phyloP scores from a whole-genome alignment of 768 basidiomycete species.

The Podaxis rugospora region DNA sequence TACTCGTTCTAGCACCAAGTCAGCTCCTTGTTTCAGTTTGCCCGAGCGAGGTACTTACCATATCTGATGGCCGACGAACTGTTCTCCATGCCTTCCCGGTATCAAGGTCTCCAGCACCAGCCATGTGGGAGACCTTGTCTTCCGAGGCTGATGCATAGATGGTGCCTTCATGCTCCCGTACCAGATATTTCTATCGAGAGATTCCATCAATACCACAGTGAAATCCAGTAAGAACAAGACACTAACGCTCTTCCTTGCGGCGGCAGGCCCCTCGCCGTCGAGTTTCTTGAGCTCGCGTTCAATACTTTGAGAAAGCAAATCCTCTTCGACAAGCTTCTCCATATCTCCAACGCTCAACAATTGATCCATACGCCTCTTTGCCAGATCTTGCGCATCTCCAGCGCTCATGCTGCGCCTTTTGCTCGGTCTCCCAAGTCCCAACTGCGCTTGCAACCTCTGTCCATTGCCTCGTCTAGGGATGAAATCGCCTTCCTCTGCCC shows the following conservation, averaged over 20 bases:
- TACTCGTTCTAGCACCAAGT: slow-evolving; percentile 73
- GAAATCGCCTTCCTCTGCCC: slow-evolving; percentile 44
- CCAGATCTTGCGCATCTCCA: slow-evolving; percentile 57
- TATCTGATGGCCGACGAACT: slow-evolving; percentile 88
- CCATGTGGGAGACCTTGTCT: slow-evolving; percentile 68
- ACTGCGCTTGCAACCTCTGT: slow-evolving; percentile 21
- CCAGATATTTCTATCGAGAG: slow-evolving; percentile 63
- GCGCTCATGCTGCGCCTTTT: slow-evolving; percentile 75
- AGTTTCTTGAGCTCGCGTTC: slow-evolving; percentile 68
- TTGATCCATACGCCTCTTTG: slow-evolving; percentile 29
- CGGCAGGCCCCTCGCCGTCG: slow-evolving; percentile 34
- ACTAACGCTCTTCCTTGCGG: slow-evolving; percentile 37
- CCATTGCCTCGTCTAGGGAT: slow-evolving; percentile 13
- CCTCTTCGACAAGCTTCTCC: slow-evolving; percentile 34
- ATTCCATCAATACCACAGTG: slow-evolving; percentile 8
- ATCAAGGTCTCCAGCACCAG: slow-evolving; percentile 78
- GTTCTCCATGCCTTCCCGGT: slow-evolving; percentile 81
- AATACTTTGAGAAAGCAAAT: slow-evolving; percentile 63
- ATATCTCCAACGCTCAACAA: slow-evolving; percentile 34
- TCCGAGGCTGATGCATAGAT: slow-evolving; percentile 83
- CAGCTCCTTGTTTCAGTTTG: slow-evolving; percentile 8
- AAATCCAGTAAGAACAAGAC: slow-evolving; percentile 8
- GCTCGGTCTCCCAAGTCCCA: slow-evolving; percentile 47
- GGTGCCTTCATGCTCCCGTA: slow-evolving; percentile 70
- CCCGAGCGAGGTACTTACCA: slow-evolving; percentile 49